Conservation (phyloP, 176 grass and related monocot genomes). For the Lolium perenne region DNA sequence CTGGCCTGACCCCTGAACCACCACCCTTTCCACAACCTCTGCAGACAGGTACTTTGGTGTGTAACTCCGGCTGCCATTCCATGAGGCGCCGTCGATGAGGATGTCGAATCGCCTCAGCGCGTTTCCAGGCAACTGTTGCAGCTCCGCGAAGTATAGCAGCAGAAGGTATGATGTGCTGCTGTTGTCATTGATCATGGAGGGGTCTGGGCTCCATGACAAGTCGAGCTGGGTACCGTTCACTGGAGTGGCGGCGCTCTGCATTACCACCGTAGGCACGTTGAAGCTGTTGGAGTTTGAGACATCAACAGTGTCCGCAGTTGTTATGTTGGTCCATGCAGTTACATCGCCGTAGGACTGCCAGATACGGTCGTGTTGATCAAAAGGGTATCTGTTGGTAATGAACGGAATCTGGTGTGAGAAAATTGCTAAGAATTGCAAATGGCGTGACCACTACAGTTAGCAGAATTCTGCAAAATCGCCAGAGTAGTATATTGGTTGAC, state of each 20-base stretch:
- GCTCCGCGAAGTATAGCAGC: slow-evolving; percentile 60
- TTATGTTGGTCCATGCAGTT: slow-evolving; percentile 39
- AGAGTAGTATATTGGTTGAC: no score
- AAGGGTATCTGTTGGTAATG: slow-evolving; percentile 48
- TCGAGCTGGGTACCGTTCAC: slow-evolving; percentile 35
- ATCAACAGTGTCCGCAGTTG: not conserved
- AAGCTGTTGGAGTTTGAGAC: slow-evolving; percentile 30
- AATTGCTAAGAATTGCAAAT: not conserved
- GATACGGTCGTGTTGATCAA: slow-evolving; percentile 47
- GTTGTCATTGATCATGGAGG: not conserved
- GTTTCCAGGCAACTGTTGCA: not conserved
- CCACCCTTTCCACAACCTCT: slow-evolving; percentile 17
- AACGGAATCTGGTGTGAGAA: not conserved
- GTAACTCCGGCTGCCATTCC: not conserved
- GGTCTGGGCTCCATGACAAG: slow-evolving; percentile 41
- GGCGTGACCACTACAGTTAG: not conserved
- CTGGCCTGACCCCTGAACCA: not conserved
- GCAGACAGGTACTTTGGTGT: slow-evolving; percentile 38
- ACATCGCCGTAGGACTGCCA: slow-evolving; percentile 39
- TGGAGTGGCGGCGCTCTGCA: slow-evolving; percentile 48
- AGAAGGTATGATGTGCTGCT: slow-evolving; percentile 33
- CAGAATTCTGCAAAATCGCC: not conserved
- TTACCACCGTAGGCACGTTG: slow-evolving; percentile 14
- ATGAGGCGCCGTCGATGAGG: not conserved
- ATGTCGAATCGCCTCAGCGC: slow-evolving; percentile 35